Evolutionary conservation across 441 rosid species (phyloP).

Genomic region (Corymbia citriodora): DNA sequence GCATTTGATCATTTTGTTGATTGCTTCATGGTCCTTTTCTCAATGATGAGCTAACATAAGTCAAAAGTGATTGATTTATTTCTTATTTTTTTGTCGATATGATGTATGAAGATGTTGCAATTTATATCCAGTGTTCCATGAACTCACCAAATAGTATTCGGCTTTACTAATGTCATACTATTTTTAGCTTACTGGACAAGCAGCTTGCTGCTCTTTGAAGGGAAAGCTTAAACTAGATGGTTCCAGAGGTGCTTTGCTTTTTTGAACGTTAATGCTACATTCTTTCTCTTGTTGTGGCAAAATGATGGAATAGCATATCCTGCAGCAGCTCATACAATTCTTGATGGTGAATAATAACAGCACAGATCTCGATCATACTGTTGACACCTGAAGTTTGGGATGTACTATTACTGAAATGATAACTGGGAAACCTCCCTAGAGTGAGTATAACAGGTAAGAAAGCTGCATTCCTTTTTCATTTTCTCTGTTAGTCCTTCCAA

Average conservation of each 20-base stretch:
- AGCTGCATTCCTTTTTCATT: not conserved
- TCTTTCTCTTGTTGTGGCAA: not conserved
- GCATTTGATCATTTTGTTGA: not conserved
- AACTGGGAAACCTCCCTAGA: slow-evolving; percentile 89
- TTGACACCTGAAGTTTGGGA: slow-evolving; percentile 94
- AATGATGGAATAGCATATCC: not conserved
- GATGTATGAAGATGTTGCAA: not conserved
- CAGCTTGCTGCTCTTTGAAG: slow-evolving; percentile 70
- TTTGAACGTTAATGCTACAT: not conserved
- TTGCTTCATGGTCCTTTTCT: not conserved
- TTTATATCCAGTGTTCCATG: not conserved
- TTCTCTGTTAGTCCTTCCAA: not conserved
- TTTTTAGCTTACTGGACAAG: slow-evolving; percentile 66
- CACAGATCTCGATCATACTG: slow-evolving; percentile 70
- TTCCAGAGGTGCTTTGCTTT: slow-evolving; percentile 71
- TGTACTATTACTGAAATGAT: slow-evolving; percentile 83
- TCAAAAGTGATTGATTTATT: not conserved
- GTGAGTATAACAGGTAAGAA: slow-evolving; percentile 79
- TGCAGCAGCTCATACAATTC: slow-evolving; percentile 69
- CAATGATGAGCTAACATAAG: not conserved
- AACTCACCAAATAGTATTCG: not conserved
- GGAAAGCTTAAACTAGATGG: slow-evolving; percentile 97
- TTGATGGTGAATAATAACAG: slow-evolving; percentile 67
- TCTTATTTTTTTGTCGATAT: not conserved
- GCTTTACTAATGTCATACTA: slow-evolving; percentile 6